Evolutionary conservation across 148 eudicot species (phyloP), one percentile per base, ranked within the genome.

Genomic region (Bassia scoparia): DNA sequence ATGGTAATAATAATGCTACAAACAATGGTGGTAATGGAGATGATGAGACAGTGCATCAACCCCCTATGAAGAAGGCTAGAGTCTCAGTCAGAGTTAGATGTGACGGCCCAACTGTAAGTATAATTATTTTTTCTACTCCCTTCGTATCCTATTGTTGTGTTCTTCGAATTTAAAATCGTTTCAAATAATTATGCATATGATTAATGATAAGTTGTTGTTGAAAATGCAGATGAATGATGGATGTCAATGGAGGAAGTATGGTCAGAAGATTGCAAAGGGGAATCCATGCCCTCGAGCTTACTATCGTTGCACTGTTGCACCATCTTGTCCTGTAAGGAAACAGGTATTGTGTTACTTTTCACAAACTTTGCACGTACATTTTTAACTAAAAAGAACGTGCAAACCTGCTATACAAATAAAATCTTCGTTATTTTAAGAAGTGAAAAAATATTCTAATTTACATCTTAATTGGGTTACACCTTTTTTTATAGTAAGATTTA

Each of bases 241-340:
- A 50, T 92, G 97, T 44, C 97, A 92, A 83, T 92, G 97, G 97
- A 88, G 97, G 61, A 92, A 92, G 74, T 92, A 92, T 61, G 97
- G 97, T 6, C 97, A 92, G 33, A 92, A 92, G 66, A 92, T 92
- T 21, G 83, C 97, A 0, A 89, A 92, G 76, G 97, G 97, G 68
- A 92, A 92, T 65, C 97, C 97, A 30, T 92, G 97, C 75, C 97
- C 97, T 50, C 82, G 97, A 59, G 97, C 95, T 21, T 92, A 92
- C 44, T 92, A 89, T 82, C 92, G 97, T 61, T 92, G 97, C 77
- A 92, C 92, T 3, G 88, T 92, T 54, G 85, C 97, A 38, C 84
- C 90, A 48, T 79, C 89, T 0, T 92, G 97, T 69, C 97, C 97
- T 0, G 97, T 92, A 13, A 59, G 82, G 18, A 81, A 81, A 67